Base-by-base conservation (phyloP, 1,284 basidiomycete species). In the Melampsora americana region DNA sequence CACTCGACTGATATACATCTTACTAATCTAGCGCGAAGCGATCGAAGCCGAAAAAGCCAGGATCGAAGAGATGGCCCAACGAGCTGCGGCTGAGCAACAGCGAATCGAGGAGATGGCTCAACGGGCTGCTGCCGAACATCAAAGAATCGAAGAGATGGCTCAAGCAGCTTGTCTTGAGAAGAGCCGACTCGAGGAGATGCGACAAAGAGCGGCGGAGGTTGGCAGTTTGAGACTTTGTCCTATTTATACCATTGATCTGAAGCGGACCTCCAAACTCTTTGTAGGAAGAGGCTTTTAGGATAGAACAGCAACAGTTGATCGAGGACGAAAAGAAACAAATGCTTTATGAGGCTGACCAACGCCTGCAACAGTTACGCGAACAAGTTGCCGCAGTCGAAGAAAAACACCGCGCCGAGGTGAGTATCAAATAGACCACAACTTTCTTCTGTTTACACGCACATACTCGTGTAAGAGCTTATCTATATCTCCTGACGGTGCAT, bases 61-160 rank as follows among this genome's bases (percentile, higher is more conserved):
- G 28, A 56, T 56, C 16, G 53, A 56, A 28, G 53, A 56, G n/a
- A 56, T 56, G 53, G 53, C 53, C 28, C 70, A 32, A 39, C 44
- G 50, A 32, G 30, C 64, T 32, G 70, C 70, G 18, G 61, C 50
- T 30, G 70, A 72, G 39, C 61, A 72, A 56, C 30, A 62, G 30
- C 26, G 48, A 39, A 71, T 71, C 26, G 53, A 56, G 53, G 53
- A 56, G n/a, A 56, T 56, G 53, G 53, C 53, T 16, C 70, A 32
- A 56, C 44, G 50, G 28, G 30, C 64, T 32, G 70, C 70, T 35
- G 61, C 50, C n/a, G 70, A 72, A 39, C 61, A 72, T 23, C 30
- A 62, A 46, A 46, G 48, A 39, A 71, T 71, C 42, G 69, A 71
- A 64, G 69, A 71, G 44, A 71, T 71, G 69, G 62, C 46, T 32